Base-by-base conservation (phyloP, 192 early-diverging fungal genomes). In the Linnemannia elongata region DNA sequence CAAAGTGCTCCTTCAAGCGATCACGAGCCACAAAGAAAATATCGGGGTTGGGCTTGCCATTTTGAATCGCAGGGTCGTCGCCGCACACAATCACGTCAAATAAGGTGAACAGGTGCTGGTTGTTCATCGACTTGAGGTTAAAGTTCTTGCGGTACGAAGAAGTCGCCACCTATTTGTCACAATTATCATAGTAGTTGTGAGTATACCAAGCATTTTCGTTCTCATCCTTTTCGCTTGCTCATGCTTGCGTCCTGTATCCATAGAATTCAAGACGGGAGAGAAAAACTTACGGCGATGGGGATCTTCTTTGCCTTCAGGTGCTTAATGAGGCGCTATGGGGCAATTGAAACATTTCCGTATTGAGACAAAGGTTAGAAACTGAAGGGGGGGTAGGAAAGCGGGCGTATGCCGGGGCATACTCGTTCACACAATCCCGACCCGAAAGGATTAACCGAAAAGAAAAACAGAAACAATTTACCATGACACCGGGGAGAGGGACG, bases 31-130 rank as follows among this genome's bases (percentile, higher is more conserved):
- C 93, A 27, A 94, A 90, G 89, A 98, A 99, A 36, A 98, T 91
- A 76, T 99, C 98, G 4, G 98, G 98, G 30, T 94, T 90, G 3
- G 98, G 98, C 90, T 99, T 99, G 6, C 96, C 95, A 69, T 92
- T 86, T 71, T 89, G 85, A 60, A 99, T 93, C 9, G 88, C 92
- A 3, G 94, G 89, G 81, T 99, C 97, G 86, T 99, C 97, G 17
- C 97, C 98, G 77, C 96, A 96, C 6, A 95, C 94, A 82, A 98
- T 92, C 66, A 93, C 88, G 68, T 94, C 94, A 91, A 99, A 99
- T 57, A 96, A 88, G 6, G 72, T 76, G 82, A 99, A 99, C 33
- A 98, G 87, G 2, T 91, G 89, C 45, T 89, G 83, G 87, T 98
- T 93, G 36, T 92, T 91, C 0, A 74, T 75, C 15, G 97, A 92